Evolutionary conservation across 1,284 basidiomycete species (phyloP).

Genomic region (Apiotrichum gamsii): DNA sequence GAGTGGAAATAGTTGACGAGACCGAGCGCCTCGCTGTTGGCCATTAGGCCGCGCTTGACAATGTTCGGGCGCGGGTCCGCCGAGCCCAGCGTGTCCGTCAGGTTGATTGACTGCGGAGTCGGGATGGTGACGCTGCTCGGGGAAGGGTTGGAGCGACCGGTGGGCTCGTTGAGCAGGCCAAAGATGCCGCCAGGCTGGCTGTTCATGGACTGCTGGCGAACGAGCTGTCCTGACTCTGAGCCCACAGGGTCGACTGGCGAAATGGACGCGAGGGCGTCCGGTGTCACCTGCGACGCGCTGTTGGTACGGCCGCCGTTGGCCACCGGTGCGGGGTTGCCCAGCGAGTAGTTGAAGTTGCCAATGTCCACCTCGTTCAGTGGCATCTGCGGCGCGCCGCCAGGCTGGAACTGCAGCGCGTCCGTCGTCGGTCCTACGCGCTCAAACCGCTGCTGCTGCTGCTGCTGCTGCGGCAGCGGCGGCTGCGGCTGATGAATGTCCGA

Average conservation of each 20-base stretch:
- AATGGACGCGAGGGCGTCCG: slow-evolving; percentile 6
- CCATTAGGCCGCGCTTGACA: slow-evolving; percentile 32
- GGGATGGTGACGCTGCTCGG: slow-evolving; percentile 3
- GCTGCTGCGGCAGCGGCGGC: slow-evolving; percentile 3
- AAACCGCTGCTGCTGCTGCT: neutral
- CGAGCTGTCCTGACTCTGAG: neutral
- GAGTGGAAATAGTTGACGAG: slow-evolving; percentile 38
- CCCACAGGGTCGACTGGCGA: slow-evolving; percentile 8
- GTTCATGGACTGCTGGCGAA: neutral
- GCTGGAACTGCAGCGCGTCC: neutral
- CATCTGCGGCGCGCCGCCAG: neutral
- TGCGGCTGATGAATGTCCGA: slow-evolving; percentile 8
- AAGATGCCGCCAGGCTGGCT: slow-evolving; percentile 10
- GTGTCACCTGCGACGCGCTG: neutral
- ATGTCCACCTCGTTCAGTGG: slow-evolving; percentile 4
- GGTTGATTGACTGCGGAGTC: neutral
- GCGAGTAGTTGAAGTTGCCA: neutral
- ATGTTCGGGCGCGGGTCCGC: slow-evolving; percentile 35
- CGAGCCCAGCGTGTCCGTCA: slow-evolving; percentile 23
- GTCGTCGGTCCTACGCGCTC: neutral
- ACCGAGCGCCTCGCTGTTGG: slow-evolving; percentile 21
- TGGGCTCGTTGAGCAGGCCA: slow-evolving; percentile 10
- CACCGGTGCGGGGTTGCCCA: neutral
- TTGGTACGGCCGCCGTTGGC: neutral
- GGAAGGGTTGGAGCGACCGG: neutral